These are phyloP conservation scores for Ceratocystiopsis minuta DNA, from an alignment of 2,329 filamentous ascomycete genomes.

Conservation along the genomic window DNA sequence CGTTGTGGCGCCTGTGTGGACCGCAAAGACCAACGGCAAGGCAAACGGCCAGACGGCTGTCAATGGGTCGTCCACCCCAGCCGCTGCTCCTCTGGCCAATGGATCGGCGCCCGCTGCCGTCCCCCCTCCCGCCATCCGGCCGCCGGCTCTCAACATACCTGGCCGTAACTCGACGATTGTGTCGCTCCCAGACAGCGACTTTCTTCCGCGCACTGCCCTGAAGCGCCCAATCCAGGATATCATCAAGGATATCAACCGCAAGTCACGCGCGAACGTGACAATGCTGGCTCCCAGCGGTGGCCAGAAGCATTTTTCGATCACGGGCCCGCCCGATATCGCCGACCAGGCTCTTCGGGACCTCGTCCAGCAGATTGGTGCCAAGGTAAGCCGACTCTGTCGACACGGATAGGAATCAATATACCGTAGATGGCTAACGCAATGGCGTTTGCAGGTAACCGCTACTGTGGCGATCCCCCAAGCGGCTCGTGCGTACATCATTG, in stretches of 20 bases:
- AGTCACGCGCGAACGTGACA: conserved; percentile 70
- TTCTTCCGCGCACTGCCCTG: conserved; percentile 58
- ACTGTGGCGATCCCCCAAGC: conserved; percentile 70
- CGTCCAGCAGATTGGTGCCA: conserved; percentile 70
- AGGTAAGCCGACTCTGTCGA: conserved; percentile 39
- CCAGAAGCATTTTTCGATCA: conserved; percentile 64
- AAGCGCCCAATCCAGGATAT: conserved; percentile 75
- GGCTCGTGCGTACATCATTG: conserved; percentile 78
- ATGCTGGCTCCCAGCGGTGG: conserved; percentile 57
- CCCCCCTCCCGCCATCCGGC: conserved; percentile 14
- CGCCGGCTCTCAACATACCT: conserved; percentile 54
- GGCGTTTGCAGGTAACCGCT: conserved; percentile 24
- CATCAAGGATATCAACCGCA: conserved; percentile 80
- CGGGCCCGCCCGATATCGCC: conserved; percentile 66
- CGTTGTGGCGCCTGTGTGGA: conserved; percentile 58
- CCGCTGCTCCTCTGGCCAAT: conserved; percentile 20
- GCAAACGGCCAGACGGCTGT: conserved; percentile 21
- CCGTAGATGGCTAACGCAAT: conserved; percentile 14
- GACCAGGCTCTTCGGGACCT: conserved; percentile 80
- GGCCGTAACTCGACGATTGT: conserved; percentile 68
- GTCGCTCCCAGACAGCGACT: conserved; percentile 53
- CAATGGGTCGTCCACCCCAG: conserved; percentile 30
- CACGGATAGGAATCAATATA: neutral
- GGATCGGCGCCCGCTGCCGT: conserved; percentile 16
- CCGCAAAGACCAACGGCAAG: conserved; percentile 38